Conservation (phyloP, 2,329 filamentous ascomycete genomes). For the Stromatinia cepivora region DNA sequence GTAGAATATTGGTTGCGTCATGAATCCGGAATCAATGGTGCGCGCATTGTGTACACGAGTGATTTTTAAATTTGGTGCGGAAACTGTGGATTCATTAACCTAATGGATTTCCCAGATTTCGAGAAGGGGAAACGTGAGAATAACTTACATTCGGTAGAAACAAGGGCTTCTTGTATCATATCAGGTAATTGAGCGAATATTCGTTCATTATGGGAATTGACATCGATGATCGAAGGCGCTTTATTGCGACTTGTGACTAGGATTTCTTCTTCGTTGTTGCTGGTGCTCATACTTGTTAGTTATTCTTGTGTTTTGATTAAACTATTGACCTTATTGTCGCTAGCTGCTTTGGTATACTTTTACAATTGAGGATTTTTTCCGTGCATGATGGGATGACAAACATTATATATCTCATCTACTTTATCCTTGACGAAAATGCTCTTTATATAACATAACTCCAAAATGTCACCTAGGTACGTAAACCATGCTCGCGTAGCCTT, state of each 20-base stretch:
- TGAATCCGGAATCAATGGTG: constrained; percentile 28
- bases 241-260: constrained; percentile 35
- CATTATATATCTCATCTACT: not conserved
- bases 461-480: not conserved
- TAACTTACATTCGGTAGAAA: constrained; percentile 36
- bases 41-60: constrained; percentile 30
- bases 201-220: constrained; percentile 32
- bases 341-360: not conserved
- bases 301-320: not conserved
- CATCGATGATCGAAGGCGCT: constrained; percentile 36
- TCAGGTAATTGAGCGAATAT: constrained; percentile 36
- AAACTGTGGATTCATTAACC: constrained; percentile 26
- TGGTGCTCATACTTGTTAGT: not conserved
- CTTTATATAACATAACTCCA: constrained; percentile 1
- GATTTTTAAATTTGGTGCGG: constrained; percentile 32
- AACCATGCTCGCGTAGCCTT: not conserved
- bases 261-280: constrained; percentile 27
- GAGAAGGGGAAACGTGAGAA: not conserved
- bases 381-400: not conserved
- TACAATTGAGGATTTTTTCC: not conserved
- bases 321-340: not conserved
- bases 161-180: constrained; percentile 37
- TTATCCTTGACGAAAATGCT: not conserved
- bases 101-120: not conserved
- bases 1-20: constrained; percentile 34